phyloP scores from a whole-genome alignment of 23 red algal species.

The Gracilaria gracilis region DNA sequence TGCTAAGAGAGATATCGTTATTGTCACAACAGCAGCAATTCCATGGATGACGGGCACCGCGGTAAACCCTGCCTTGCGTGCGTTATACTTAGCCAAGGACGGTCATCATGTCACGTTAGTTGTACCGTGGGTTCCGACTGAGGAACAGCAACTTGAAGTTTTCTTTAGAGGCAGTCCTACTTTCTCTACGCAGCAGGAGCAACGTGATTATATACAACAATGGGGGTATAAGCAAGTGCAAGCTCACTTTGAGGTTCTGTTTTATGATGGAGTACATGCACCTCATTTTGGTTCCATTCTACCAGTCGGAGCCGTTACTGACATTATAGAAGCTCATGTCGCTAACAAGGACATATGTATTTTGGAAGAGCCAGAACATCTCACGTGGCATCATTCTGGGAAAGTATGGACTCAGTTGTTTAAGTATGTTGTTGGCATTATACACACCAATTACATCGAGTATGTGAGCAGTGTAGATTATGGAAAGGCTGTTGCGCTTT shows the following conservation, averaged over 20 bases:
- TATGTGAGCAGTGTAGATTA: slow-evolving; percentile 39
- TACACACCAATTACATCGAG: slow-evolving; percentile 89
- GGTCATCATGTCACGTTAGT: slow-evolving; percentile 78
- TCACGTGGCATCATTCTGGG: slow-evolving; percentile 86
- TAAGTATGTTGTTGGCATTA: slow-evolving; percentile 75
- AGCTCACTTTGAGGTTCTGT: slow-evolving; percentile 39
- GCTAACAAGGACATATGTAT: slow-evolving; percentile 68
- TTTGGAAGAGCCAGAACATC: slow-evolving; percentile 90
- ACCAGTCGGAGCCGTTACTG: slow-evolving; percentile 77
- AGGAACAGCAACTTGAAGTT: slow-evolving; percentile 49
- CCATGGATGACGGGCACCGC: slow-evolving; percentile 90
- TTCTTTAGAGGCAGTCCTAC: slow-evolving; percentile 56
- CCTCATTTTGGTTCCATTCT: slow-evolving; percentile 67
- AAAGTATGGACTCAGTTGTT: slow-evolving; percentile 68
- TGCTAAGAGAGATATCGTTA: slow-evolving; percentile 46
- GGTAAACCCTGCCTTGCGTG: slow-evolving; percentile 75
- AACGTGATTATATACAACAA: slow-evolving; percentile 36
- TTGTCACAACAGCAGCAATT: slow-evolving; percentile 81
- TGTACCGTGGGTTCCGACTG: slow-evolving; percentile 69
- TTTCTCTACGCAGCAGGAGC: slow-evolving; percentile 43
- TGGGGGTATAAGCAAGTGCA: slow-evolving; percentile 52
- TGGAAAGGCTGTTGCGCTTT: slow-evolving; percentile 52
- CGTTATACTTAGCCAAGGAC: slow-evolving; percentile 70
- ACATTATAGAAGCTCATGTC: slow-evolving; percentile 23
- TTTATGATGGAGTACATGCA: slow-evolving; percentile 77